Evolutionary conservation across 73 alveolate genomes (phyloP).

Genomic region (Uronychia binucleata): DNA sequence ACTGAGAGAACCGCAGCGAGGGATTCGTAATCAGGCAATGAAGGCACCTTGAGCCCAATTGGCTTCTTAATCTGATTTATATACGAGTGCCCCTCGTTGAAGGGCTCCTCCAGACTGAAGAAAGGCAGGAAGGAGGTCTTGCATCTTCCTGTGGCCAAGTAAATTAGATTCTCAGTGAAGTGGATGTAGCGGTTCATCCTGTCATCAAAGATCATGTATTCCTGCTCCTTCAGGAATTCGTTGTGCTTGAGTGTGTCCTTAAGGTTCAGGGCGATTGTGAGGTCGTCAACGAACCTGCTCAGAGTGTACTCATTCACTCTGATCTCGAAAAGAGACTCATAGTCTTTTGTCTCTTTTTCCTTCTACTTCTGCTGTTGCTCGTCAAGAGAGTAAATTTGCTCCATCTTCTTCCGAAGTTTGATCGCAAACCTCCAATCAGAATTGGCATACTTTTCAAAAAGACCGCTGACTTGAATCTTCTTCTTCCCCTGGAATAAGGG

Average conservation of each 20-base stretch:
- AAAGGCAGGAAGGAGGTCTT: slow-evolving; percentile 1
- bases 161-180: slow-evolving; percentile 1
- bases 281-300: background rate
- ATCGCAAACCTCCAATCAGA: too few relatives aligned
- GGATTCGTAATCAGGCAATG: background rate
- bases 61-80: background rate
- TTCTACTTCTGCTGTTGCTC: background rate
- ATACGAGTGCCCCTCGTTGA: background rate
- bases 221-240: background rate
- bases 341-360: background rate
- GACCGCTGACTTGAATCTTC: background rate
- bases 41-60: background rate
- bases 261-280: background rate
- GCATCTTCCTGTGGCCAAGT: slow-evolving; percentile 10
- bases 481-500: background rate
- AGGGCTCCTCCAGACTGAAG: background rate
- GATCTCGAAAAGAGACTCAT: background rate
- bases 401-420: too few relatives aligned
- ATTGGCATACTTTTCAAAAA: background rate
- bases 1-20: background rate
- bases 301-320: background rate
- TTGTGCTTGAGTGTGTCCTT: background rate
- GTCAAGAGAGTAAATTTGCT: too few relatives aligned
- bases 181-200: background rate
- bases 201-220: background rate